Evolutionary conservation across 2,329 filamentous ascomycete genomes (phyloP).

Genomic region (Thermomyces lanuginosus): DNA sequence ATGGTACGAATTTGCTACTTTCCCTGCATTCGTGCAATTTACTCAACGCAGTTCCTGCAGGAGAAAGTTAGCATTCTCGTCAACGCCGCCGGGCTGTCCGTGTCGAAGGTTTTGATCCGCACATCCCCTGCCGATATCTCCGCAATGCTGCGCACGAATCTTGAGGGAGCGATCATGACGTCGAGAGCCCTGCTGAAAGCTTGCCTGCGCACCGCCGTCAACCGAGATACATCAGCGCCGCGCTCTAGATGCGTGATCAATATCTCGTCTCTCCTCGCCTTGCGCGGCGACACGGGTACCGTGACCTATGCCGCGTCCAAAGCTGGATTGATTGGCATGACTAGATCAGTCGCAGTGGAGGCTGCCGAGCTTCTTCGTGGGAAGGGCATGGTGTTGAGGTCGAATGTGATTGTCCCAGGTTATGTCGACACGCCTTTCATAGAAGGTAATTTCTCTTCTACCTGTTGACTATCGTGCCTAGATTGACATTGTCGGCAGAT

Average conservation of each 20-base stretch:
- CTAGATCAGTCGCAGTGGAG: conserved; percentile 20
- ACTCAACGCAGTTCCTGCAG: conserved; percentile 12
- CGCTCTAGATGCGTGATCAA: conserved; percentile 65
- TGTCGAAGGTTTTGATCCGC: conserved; percentile 46
- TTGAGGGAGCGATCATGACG: conserved; percentile 33
- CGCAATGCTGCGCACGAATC: conserved; percentile 51
- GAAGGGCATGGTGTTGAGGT: conserved; percentile 43
- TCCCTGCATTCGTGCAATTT: conserved; percentile 3
- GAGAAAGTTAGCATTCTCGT: conserved; percentile 44
- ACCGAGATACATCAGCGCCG: conserved; percentile 33
- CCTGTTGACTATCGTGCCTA: not conserved
- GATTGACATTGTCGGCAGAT: conserved; percentile 17
- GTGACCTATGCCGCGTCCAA: conserved; percentile 65
- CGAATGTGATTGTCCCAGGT: conserved; percentile 68
- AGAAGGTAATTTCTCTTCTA: conserved; percentile 12
- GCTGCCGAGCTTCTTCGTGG: conserved; percentile 37
- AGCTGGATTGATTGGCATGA: conserved; percentile 54
- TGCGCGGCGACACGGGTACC: conserved; percentile 52
- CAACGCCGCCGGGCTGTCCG: conserved; percentile 62
- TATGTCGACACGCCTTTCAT: conserved; percentile 76
- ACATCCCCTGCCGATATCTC: conserved; percentile 37
- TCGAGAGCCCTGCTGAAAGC: conserved; percentile 23
- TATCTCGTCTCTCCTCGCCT: conserved; percentile 57
- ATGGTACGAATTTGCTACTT: conserved; percentile 16
- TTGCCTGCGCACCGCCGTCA: conserved; percentile 18